phyloP scores from a whole-genome alignment of 768 basidiomycete species.

The Crucibulum laeve region DNA sequence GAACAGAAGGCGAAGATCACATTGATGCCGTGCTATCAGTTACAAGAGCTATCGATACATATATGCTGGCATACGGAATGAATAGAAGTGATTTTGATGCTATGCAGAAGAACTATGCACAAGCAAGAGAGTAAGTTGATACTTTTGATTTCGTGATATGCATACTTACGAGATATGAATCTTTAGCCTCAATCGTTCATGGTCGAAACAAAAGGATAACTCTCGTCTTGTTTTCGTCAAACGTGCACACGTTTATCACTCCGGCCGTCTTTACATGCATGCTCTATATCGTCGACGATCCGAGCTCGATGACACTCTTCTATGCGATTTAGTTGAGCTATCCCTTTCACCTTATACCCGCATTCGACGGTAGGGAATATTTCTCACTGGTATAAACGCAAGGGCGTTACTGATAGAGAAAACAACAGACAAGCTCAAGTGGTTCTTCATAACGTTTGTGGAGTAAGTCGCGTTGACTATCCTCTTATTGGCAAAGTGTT shows the following conservation, averaged over 20 bases:
- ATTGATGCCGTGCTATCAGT: conserved; percentile 80
- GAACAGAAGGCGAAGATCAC: conserved; percentile 70
- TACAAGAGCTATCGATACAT: conserved; percentile 70
- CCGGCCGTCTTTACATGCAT: conserved; percentile 72
- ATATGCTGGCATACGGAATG: conserved; percentile 68
- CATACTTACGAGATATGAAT: neutral
- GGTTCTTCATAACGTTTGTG: conserved; percentile 58
- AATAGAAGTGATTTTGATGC: conserved; percentile 53
- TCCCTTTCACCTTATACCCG: conserved; percentile 79
- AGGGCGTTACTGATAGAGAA: conserved; percentile 3
- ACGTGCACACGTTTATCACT: conserved; percentile 76
- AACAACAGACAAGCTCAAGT: conserved; percentile 59
- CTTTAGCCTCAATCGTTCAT: conserved; percentile 58
- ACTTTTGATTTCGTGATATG: neutral
- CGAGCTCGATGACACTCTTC: conserved; percentile 64
- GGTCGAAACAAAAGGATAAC: conserved; percentile 70
- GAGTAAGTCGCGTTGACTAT: conserved; percentile 38
- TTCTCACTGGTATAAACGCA: conserved; percentile 1
- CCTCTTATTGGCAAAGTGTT: conserved; percentile 8
- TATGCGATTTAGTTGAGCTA: conserved; percentile 65
- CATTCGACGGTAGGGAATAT: conserved; percentile 64
- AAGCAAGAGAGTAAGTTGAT: conserved; percentile 51
- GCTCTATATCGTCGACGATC: conserved; percentile 71
- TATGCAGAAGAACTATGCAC: conserved; percentile 64
- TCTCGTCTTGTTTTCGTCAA: conserved; percentile 71